A percentile compares a stretch with the other conserved stretches of the same genome.
Evolutionary conservation across 495 filamentous ascomycete genomes (phyloP).

Genomic region (Halenospora varia): DNA sequence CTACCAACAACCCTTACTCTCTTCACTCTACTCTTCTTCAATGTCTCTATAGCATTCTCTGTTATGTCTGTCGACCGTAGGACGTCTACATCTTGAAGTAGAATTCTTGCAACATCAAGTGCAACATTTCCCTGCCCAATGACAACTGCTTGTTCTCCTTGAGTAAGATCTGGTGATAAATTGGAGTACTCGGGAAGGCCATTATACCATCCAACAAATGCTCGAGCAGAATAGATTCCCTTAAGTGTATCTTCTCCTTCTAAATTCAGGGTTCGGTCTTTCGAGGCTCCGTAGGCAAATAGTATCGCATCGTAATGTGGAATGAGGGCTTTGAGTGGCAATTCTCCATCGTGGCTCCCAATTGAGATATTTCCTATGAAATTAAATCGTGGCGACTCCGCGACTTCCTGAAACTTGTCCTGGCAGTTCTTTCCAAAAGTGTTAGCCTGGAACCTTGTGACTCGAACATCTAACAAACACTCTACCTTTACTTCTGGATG

Average conservation of each 20-base stretch:
- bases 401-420: conserved; percentile 87
- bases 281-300: conserved; percentile 87
- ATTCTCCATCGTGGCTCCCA: conserved; percentile 51
- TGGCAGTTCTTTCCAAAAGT: conserved; percentile 97
- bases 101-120: conserved; percentile 84
- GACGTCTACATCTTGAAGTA: conserved; percentile 66
- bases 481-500: conserved; percentile 96
- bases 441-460: conserved; percentile 3
- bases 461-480: background rate
- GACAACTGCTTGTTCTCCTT: conserved; percentile 79
- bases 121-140: conserved; percentile 97
- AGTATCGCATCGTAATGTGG: conserved; percentile 89
- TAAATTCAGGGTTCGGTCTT: conserved; percentile 74
- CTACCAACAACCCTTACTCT: conserved; percentile 81
- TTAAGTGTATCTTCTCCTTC: conserved; percentile 68
- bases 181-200: conserved; percentile 79
- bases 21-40: conserved; percentile 71
- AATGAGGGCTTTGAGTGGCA: conserved; percentile 65
- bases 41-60: conserved; percentile 69
- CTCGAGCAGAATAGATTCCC: conserved; percentile 82
- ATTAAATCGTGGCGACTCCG: conserved; percentile 73
- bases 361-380: conserved; percentile 89
- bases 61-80: conserved; percentile 84
- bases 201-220: conserved; percentile 99
- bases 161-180: conserved; percentile 70